A percentile compares a stretch with the other conserved stretches of the same genome.
Evolutionary conservation across 495 filamentous ascomycete species (phyloP).

Genomic region (Aspergillus ellipticus): DNA sequence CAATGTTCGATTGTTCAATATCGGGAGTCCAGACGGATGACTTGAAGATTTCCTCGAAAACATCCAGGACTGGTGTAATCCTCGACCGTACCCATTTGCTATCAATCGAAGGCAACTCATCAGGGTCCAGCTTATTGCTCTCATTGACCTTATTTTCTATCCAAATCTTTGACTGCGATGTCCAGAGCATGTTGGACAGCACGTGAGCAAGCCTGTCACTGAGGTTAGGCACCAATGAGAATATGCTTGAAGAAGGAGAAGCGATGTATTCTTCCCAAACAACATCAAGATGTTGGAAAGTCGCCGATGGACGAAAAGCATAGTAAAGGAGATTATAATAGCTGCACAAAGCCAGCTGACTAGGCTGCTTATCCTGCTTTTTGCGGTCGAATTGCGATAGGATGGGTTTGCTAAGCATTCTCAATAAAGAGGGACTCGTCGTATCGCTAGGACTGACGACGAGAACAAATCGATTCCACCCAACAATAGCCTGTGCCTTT

Average conservation of each 20-base stretch:
- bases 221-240: conserved; percentile 29
- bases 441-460: conserved; percentile 58
- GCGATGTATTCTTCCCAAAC: conserved; percentile 78
- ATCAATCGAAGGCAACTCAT: conserved; percentile 76
- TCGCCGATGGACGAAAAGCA: conserved; percentile 66
- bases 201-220: conserved; percentile 58
- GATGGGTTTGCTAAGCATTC: conserved; percentile 67
- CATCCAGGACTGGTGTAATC: conserved; percentile 53
- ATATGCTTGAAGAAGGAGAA: conserved; percentile 37
- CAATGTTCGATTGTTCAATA: conserved; percentile 38
- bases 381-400: conserved; percentile 65
- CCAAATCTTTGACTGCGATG: conserved; percentile 64
- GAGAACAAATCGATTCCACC: conserved; percentile 82
- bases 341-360: conserved; percentile 59
- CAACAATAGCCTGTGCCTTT: conserved; percentile 71
- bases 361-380: conserved; percentile 52
- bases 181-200: conserved; percentile 65
- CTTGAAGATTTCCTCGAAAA: conserved; percentile 62
- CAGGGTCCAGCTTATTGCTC: conserved; percentile 50
- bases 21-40: conserved; percentile 51
- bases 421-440: conserved; percentile 55
- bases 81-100: conserved; percentile 83
- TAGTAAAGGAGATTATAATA: conserved; percentile 85
- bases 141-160: conserved; percentile 64
- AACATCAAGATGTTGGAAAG: conserved; percentile 57